A percentile compares a stretch with the other conserved stretches of the same genome.
Conservation (phyloP, 208 protist genomes). For the Wallacemonas sp. region DNA sequence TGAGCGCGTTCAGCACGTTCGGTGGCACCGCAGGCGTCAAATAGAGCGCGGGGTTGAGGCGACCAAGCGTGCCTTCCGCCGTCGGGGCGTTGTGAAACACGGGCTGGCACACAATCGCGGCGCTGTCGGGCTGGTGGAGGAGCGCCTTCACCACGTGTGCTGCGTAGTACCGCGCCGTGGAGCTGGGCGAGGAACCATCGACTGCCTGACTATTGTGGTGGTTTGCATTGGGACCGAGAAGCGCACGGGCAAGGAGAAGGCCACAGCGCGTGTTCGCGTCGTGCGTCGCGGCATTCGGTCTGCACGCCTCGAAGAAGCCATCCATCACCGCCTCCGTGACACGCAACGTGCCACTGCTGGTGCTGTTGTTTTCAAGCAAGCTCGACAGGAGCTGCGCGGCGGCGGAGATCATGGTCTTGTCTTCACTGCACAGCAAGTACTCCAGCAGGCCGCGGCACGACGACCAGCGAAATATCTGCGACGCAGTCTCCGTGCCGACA, state of each 20-base stretch:
- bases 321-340: conserved; percentile 11
- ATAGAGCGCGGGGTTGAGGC: neutral
- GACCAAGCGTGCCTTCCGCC: conserved; percentile 2
- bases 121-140: conserved; percentile 26
- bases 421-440: conserved; percentile 52
- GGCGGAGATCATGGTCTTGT: conserved; percentile 52
- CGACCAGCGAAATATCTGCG: conserved; percentile 32
- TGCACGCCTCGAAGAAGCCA: conserved; percentile 13
- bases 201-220: no score
- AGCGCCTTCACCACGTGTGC: conserved; percentile 59
- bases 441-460: conserved; percentile 52
- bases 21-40: conserved; percentile 10
- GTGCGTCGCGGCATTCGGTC: neutral
- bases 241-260: neutral
- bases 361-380: conserved; percentile 21
- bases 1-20: conserved; percentile 7
- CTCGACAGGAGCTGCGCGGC: conserved; percentile 46
- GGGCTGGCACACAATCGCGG: conserved; percentile 7
- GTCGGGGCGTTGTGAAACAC: neutral
- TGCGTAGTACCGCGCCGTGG: conserved; percentile 69
- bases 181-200: conserved; percentile 17
- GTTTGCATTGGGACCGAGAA: neutral
- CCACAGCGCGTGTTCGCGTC: conserved; percentile 2
- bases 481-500: conserved; percentile 1
- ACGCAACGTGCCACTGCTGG: neutral